These are phyloP conservation scores for Hygrophorus russula DNA, from an alignment of 768 basidiomycete genomes.

Conservation along the genomic window DNA sequence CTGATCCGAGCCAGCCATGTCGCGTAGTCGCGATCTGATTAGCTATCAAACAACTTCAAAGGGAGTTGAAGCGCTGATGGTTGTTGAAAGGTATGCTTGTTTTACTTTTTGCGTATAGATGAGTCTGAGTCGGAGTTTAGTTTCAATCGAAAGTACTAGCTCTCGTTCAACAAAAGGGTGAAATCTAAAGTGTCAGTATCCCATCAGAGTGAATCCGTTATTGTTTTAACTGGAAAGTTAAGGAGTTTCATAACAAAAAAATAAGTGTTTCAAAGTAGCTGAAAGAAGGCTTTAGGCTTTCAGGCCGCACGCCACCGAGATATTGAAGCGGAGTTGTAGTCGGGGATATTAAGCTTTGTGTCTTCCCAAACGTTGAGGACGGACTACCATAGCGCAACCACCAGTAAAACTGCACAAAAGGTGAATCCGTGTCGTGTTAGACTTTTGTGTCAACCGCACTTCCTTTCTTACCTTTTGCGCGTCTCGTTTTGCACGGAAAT, in stretches of 20 bases:
- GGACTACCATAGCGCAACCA: conserved; percentile 12
- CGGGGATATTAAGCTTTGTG: conserved; percentile 5
- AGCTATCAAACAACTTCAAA: conserved; percentile 7
- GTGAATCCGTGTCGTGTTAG: conserved; percentile 16
- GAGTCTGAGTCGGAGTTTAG: conserved; percentile 14
- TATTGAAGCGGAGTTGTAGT: conserved; percentile 20
- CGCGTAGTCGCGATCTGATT: conserved; percentile 3
- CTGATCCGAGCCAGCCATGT: conserved; percentile 18
- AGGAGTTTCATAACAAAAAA: neutral
- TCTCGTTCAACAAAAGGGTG: neutral
- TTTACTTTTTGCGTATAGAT: conserved; percentile 8
- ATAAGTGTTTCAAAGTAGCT: neutral
- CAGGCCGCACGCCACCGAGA: neutral
- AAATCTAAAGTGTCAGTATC: neutral
- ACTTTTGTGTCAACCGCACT: conserved; percentile 8
- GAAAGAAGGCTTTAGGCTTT: neutral
- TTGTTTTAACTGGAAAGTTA: neutral
- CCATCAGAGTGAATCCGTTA: neutral
- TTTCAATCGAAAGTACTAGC: too few species aligned
- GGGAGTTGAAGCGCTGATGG: conserved; percentile 7
- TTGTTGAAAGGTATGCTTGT: conserved; percentile 1
- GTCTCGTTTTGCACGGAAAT: conserved; percentile 13
- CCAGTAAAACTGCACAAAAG: conserved; percentile 12
- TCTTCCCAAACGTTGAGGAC: conserved; percentile 15
- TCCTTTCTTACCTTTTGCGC: conserved; percentile 6